These are phyloP conservation scores for Hypoxylon perforatum DNA, from an alignment of 495 filamentous ascomycete genomes.

Conservation along the genomic window DNA sequence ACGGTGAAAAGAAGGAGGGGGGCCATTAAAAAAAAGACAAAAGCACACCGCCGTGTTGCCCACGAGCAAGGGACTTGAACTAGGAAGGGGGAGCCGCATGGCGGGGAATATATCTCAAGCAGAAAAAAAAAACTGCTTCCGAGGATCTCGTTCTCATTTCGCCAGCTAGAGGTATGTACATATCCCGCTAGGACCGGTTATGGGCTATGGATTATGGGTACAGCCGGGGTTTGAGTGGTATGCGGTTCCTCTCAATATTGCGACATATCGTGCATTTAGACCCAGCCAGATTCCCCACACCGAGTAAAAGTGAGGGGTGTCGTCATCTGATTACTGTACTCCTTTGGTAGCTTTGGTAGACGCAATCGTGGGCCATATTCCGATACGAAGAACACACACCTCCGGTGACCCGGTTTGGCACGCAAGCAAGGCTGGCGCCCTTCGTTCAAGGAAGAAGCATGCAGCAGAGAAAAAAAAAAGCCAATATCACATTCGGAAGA, in stretches of 20 bases:
- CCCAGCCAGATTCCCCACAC: conserved; percentile 18
- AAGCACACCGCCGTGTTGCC: neutral
- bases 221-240: conserved; percentile 23
- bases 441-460: neutral
- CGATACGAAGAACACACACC: conserved; percentile 20
- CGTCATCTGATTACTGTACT: conserved; percentile 44
- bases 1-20: conserved; percentile 1
- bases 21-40: neutral
- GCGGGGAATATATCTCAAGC: conserved; percentile 9
- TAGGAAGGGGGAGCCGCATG: conserved; percentile 7
- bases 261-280: conserved; percentile 30
- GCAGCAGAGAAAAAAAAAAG: too few species aligned
- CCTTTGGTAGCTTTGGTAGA: too few species aligned
- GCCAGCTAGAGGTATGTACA: too few species aligned
- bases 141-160: conserved; percentile 8
- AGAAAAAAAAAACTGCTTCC: conserved; percentile 4
- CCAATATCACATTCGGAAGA: neutral
- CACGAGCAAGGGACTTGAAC: neutral
- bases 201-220: too few species aligned
- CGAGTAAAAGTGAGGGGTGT: conserved; percentile 30
- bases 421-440: conserved; percentile 23
- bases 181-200: conserved; percentile 2
- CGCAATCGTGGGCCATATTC: conserved; percentile 26
- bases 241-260: conserved; percentile 32
- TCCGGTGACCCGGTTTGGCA: conserved; percentile 36